Evolutionary conservation across 1,284 basidiomycete genomes (phyloP).

Genomic region (Dichomitus squalens): DNA sequence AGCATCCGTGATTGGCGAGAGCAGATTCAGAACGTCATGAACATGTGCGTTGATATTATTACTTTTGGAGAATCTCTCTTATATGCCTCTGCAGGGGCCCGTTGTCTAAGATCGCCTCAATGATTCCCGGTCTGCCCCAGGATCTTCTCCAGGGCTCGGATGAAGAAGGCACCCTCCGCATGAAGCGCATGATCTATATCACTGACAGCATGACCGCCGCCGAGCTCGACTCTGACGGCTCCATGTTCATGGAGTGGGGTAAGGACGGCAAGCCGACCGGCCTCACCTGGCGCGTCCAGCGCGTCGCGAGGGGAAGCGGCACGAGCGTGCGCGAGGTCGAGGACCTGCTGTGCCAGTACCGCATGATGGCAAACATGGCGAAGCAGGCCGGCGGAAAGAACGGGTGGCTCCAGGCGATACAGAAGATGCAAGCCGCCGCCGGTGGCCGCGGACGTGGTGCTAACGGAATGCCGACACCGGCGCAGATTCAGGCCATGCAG

Average conservation of each 20-base stretch:
- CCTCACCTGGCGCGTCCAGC: constrained; percentile 84
- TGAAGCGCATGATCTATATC: constrained; percentile 99
- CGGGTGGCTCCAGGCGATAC: constrained; percentile 87
- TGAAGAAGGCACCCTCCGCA: constrained; percentile 87
- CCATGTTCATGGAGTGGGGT: constrained; percentile 80
- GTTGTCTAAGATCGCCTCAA: constrained; percentile 96
- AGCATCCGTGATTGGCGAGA: constrained; percentile 98
- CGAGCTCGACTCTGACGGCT: constrained; percentile 97
- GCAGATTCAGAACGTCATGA: constrained; percentile 97
- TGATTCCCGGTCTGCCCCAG: constrained; percentile 96
- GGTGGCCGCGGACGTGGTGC: constrained; percentile 84
- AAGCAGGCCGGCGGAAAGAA: constrained; percentile 97
- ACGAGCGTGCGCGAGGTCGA: constrained; percentile 97
- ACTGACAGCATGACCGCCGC: constrained; percentile 95
- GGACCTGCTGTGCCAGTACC: constrained; percentile 92
- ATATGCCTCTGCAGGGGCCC: constrained; percentile 71
- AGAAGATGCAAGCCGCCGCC: constrained; percentile 87
- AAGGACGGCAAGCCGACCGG: constrained; percentile 84
- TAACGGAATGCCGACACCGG: constrained; percentile 86
- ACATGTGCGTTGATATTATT: constrained; percentile 66
- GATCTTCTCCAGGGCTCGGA: constrained; percentile 89
- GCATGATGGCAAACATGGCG: constrained; percentile 98
- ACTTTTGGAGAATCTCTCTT: background rate
- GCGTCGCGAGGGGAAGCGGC: constrained; percentile 94
- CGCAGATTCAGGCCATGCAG: constrained; percentile 93